Base-by-base conservation (phyloP, 768 basidiomycete genomes). In the Amanita phalloides region DNA sequence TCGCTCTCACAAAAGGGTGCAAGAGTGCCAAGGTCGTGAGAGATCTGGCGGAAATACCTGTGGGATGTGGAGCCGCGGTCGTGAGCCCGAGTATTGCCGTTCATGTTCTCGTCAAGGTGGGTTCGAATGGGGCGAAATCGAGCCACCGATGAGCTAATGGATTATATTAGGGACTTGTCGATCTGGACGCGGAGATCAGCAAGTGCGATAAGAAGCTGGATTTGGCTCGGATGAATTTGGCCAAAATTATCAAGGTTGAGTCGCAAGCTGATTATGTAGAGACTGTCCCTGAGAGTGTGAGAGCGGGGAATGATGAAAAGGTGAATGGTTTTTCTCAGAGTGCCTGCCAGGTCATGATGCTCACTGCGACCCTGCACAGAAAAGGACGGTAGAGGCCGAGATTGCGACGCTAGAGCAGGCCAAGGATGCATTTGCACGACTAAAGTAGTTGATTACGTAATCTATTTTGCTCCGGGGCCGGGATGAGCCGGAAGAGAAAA, bases 161-260 rank as follows among this genome's bases (percentile, higher is more conserved):
- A 2, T 26, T 7, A 25, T 33, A 46, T 58, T 17, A 96, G 92
- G 92, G 94, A 23, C 81, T 94, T 38, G 84, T 99, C 14, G 86
- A 98, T 67, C 69, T 95, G 5, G 84, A 90, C 43, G 80, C 78
- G 2, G 95, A 98, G 67, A 86, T 96, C 42, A 71, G 77, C 37
- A 97, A 94, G 66, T 83, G 85, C 55, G 81, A 90, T 62, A 97
- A 96, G 79, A 96, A 94, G 68, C 75, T 89, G 2, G 79, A 84
- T 36, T 69, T 92, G 8, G 82, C 80, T 2, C 71, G 74, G 48
- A 56, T 87, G 47, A 84, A 79, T 57, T 68, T 87, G 39, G 79
- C 84, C 49, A 97, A 96, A 72, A 69, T 95, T 35, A 58, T 69
- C 54, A 94, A 92, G 66, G 63, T 81, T 14, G 78, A 84, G 55